A percentile compares a stretch with the other conserved stretches of the same genome.
phyloP scores from a whole-genome alignment of 2,329 filamentous ascomycete genomes.

The Triangularia setosa region DNA sequence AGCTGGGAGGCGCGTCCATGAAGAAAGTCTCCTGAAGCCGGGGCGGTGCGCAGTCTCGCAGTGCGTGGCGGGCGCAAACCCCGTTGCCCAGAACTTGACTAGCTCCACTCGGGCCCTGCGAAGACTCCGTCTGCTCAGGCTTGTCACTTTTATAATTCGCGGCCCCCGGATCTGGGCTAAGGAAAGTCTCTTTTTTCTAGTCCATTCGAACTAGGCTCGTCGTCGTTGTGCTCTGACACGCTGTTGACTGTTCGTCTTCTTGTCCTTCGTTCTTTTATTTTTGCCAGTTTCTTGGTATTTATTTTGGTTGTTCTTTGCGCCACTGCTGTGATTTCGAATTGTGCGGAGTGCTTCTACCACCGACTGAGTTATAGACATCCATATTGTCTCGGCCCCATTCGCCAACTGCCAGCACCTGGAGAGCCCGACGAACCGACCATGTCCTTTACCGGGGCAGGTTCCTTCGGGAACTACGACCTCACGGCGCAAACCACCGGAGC shows the following conservation, averaged over 20 bases:
- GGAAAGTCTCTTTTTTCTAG: conserved; percentile 3
- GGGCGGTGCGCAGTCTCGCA: not conserved
- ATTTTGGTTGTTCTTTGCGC: not conserved
- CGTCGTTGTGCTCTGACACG: not conserved
- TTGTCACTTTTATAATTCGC: conserved; percentile 9
- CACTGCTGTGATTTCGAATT: not conserved
- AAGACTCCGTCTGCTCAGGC: conserved; percentile 19
- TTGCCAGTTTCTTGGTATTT: not conserved
- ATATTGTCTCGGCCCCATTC: not conserved
- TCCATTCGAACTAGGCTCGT: conserved; percentile 1
- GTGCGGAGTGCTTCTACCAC: not conserved
- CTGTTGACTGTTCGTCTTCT: conserved; percentile 5
- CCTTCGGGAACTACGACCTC: conserved; percentile 47
- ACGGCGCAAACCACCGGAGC: conserved; percentile 42
- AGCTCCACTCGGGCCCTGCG: conserved; percentile 21
- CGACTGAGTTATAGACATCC: not conserved
- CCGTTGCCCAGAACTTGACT: conserved; percentile 4
- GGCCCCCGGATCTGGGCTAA: not conserved
- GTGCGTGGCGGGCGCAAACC: conserved; percentile 1
- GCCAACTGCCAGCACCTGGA: not conserved
- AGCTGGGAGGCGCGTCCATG: not conserved
- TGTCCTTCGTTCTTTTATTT: conserved; percentile 7
- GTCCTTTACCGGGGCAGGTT: conserved; percentile 39
- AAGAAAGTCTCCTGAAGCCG: not conserved
- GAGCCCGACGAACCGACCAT: conserved; percentile 27